Percentiles rank a stretch among this genome's conserved stretches.
Evolutionary conservation across 2,329 filamentous ascomycete genomes (phyloP).

Genomic region (Colletotrichum trifolii): DNA sequence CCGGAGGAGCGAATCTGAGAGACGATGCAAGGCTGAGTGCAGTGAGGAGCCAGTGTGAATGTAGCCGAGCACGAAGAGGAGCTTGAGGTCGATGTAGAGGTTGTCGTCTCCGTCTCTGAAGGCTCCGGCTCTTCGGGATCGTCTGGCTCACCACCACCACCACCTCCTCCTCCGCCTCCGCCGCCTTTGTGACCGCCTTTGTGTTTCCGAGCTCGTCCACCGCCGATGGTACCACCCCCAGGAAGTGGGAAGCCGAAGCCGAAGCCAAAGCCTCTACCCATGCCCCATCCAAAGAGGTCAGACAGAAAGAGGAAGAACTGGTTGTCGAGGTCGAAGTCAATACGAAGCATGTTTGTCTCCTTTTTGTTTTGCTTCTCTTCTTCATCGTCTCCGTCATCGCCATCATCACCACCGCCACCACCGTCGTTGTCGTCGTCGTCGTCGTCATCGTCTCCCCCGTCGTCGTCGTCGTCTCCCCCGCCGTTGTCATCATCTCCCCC

Average conservation of each 20-base stretch:
- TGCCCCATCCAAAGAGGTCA: conserved; percentile 12
- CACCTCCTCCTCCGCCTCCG: conserved; percentile 12
- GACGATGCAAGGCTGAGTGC: conserved; percentile 34
- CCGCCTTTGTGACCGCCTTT: neutral
- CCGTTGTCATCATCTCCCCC: neutral
- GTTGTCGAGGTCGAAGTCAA: conserved; percentile 18
- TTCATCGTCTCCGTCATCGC: conserved; percentile 2
- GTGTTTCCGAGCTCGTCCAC: neutral
- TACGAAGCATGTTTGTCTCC: conserved; percentile 1
- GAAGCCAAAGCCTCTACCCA: neutral
- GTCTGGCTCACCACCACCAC: neutral
- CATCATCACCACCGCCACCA: neutral
- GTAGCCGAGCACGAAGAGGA: conserved; percentile 26
- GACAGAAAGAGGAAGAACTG: neutral
- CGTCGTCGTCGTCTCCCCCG: neutral
- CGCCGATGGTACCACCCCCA: neutral
- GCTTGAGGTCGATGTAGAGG: conserved; percentile 8
- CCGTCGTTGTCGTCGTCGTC: neutral
- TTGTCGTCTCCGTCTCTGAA: conserved; percentile 1
- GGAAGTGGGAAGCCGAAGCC: neutral
- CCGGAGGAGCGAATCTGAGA: conserved; percentile 13
- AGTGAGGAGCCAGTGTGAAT: conserved; percentile 34
- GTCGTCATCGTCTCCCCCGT: neutral
- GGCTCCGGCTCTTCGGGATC: conserved; percentile 24
- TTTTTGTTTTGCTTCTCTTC: conserved; percentile 4